phyloP scores from a whole-genome alignment of 352 stramenopile species.

The Globisporangium rhizosaccharum region DNA sequence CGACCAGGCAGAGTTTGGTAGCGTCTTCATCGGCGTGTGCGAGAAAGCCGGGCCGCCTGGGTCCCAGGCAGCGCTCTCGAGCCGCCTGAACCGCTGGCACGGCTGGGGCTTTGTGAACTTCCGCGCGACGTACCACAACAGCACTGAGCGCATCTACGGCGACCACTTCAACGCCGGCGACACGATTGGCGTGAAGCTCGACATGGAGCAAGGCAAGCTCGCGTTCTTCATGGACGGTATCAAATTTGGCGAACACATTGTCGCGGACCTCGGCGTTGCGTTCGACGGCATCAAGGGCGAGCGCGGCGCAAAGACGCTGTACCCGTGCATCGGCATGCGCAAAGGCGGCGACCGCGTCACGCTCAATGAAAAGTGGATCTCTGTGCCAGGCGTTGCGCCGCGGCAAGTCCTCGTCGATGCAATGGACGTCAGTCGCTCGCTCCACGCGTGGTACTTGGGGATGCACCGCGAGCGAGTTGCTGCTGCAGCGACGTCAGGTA shows the following conservation, averaged over 20 bases:
- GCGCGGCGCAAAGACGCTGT: constrained; percentile 87
- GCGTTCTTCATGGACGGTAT: constrained; percentile 99
- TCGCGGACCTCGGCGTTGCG: constrained; percentile 96
- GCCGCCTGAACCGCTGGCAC: constrained; percentile 84
- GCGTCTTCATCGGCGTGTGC: constrained; percentile 96
- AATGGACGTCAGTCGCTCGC: constrained; percentile 86
- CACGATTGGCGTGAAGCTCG: constrained; percentile 97
- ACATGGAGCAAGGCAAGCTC: constrained; percentile 97
- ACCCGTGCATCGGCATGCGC: constrained; percentile 94
- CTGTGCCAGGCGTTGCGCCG: constrained; percentile 70
- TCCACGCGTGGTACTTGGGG: constrained; percentile 79
- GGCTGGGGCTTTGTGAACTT: constrained; percentile 98
- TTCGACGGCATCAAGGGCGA: constrained; percentile 93
- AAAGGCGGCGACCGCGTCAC: constrained; percentile 94
- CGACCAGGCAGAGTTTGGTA: constrained; percentile 96
- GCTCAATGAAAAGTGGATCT: constrained; percentile 93
- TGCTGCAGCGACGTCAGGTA: constrained; percentile 5
- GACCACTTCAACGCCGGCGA: constrained; percentile 93
- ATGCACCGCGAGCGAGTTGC: constrained; percentile 27
- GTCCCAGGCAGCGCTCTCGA: constrained; percentile 72
- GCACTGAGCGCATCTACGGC: constrained; percentile 87
- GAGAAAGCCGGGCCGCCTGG: constrained; percentile 82
- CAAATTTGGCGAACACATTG: constrained; percentile 98
- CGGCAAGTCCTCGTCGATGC: constrained; percentile 76
- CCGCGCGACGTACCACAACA: constrained; percentile 91